These are phyloP conservation scores for Pythium volutum DNA, from an alignment of 352 stramenopile genomes.

Conservation along the genomic window DNA sequence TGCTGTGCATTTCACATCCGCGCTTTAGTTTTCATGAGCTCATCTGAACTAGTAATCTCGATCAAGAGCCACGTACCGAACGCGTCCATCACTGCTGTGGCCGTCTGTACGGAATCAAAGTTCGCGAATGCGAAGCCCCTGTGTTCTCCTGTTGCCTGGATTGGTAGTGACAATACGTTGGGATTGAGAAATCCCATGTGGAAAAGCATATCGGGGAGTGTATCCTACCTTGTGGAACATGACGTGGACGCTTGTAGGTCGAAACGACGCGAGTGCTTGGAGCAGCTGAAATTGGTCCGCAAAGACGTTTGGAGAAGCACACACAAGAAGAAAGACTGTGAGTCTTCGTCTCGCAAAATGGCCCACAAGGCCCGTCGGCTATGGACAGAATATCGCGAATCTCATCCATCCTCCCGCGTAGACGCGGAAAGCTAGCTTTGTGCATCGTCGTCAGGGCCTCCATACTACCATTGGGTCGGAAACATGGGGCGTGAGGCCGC, in stretches of 20 bases:
- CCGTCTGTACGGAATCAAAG: slow-evolving; percentile 56
- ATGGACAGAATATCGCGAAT: too few species aligned
- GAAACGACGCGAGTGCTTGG: slow-evolving; percentile 44
- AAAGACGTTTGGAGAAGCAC: slow-evolving; percentile 1
- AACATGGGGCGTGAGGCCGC: slow-evolving; percentile 44
- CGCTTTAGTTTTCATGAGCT: neutral
- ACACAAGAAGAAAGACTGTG: slow-evolving; percentile 26
- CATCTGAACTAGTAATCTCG: neutral
- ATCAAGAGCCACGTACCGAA: slow-evolving; percentile 54
- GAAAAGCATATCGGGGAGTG: too few species aligned
- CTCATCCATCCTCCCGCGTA: neutral
- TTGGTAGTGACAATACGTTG: too few species aligned
- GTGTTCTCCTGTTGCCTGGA: slow-evolving; percentile 50
- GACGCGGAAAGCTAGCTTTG: neutral
- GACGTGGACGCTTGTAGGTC: slow-evolving; percentile 38
- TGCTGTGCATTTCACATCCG: slow-evolving; percentile 23
- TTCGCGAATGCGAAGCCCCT: slow-evolving; percentile 82
- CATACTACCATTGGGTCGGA: slow-evolving; percentile 67
- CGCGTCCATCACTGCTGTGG: slow-evolving; percentile 44
- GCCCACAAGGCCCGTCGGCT: neutral
- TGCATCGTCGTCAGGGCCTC: neutral
- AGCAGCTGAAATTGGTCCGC: slow-evolving; percentile 44
- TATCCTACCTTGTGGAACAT: slow-evolving; percentile 71
- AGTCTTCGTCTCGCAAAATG: slow-evolving; percentile 22
- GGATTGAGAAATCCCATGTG: neutral